Conservation (phyloP, 345 rosid genomes). For the Turnera subulata region DNA sequence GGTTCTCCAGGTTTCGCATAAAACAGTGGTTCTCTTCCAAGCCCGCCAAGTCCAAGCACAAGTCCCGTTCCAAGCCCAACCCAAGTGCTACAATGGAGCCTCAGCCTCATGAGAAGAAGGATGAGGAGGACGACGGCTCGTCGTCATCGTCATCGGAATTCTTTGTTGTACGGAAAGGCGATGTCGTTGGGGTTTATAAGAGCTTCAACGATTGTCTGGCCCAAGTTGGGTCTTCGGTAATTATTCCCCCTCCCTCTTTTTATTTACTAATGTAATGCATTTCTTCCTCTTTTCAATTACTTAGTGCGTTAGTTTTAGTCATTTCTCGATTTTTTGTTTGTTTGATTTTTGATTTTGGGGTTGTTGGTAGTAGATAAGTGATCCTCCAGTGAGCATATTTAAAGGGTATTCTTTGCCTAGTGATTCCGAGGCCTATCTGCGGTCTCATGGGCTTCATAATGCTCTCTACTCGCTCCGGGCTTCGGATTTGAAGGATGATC, state of each 20-base stretch:
- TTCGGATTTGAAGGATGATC: conserved; percentile 68
- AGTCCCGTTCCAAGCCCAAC: conserved; percentile 20
- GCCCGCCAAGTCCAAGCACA: conserved; percentile 25
- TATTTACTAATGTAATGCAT: too few species aligned
- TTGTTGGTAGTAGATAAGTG: conserved; percentile 64
- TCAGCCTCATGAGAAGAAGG: conserved; percentile 15
- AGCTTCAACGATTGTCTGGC: conserved; percentile 66
- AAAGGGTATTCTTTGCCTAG: conserved; percentile 63
- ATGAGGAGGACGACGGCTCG: conserved; percentile 54
- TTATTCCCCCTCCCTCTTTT: not conserved
- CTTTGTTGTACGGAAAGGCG: conserved; percentile 86
- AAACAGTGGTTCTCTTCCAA: conserved; percentile 48
- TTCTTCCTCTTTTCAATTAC: too few species aligned
- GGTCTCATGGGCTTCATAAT: conserved; percentile 64
- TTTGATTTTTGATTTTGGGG: too few species aligned
- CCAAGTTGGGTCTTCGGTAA: conserved; percentile 84
- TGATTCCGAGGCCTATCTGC: conserved; percentile 56
- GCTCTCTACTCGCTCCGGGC: conserved; percentile 70
- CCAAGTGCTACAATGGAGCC: not conserved
- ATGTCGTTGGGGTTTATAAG: conserved; percentile 67
- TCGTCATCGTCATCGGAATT: too few species aligned
- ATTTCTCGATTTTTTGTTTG: too few species aligned
- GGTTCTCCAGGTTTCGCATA: conserved; percentile 28
- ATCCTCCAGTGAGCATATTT: conserved; percentile 80
- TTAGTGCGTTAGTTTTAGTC: too few species aligned